phyloP scores from a whole-genome alignment of 306 rosid species.

The Malus asiatica region DNA sequence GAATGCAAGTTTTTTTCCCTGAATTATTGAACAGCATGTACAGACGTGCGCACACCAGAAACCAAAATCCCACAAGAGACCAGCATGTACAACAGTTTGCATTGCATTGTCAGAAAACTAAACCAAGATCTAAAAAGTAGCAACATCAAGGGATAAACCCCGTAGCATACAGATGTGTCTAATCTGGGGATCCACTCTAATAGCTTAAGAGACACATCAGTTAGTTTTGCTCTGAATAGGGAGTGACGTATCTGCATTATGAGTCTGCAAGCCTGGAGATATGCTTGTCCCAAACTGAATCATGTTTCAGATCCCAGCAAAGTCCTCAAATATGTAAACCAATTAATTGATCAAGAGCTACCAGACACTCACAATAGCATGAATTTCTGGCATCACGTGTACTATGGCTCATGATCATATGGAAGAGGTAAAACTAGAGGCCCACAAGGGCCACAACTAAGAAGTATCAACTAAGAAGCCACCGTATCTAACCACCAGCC shows the following conservation, averaged over 20 bases:
- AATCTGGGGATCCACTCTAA: background rate
- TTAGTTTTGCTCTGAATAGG: background rate
- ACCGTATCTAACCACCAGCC: background rate
- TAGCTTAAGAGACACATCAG: background rate
- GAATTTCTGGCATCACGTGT: background rate
- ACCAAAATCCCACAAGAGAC: background rate
- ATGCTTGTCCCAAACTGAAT: background rate
- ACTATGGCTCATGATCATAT: background rate
- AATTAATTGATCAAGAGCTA: background rate
- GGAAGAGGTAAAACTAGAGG: background rate
- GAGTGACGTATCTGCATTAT: background rate
- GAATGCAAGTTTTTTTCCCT: slow-evolving; percentile 1
- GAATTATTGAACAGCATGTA: background rate
- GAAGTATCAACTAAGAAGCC: background rate
- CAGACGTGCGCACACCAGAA: background rate
- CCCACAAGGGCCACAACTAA: background rate
- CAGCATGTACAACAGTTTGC: background rate
- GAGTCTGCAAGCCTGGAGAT: background rate
- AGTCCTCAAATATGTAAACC: background rate
- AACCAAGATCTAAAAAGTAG: background rate
- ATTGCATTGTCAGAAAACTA: background rate
- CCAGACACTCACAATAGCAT: background rate
- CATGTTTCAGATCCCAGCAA: background rate
- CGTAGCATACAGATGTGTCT: background rate
- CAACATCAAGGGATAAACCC: background rate